These are phyloP conservation scores for Ceratocystis albifundus DNA, from an alignment of 2,329 filamentous ascomycete species.

Conservation along the genomic window DNA sequence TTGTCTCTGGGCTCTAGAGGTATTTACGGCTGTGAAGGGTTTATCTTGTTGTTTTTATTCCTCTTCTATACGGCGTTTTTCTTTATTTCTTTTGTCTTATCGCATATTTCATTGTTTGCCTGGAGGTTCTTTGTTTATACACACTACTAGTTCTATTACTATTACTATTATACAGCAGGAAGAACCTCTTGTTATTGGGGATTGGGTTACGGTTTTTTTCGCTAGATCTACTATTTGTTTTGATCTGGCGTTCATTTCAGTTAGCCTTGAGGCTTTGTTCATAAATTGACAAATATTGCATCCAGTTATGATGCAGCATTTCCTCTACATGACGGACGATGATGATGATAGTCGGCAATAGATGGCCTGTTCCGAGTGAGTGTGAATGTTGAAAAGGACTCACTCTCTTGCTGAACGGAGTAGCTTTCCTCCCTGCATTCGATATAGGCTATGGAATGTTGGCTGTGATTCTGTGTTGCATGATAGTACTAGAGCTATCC, in stretches of 20 bases:
- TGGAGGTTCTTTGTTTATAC: constrained; percentile 6
- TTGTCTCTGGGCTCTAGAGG: background rate
- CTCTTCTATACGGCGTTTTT: constrained; percentile 16
- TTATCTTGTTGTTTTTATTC: constrained; percentile 19
- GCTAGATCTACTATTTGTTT: background rate
- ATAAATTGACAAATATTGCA: constrained; percentile 3
- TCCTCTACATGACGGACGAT: background rate
- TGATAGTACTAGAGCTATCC: no score
- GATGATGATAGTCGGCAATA: background rate
- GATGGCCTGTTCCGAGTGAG: no score
- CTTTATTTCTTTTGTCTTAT: background rate
- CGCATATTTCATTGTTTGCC: constrained; percentile 8
- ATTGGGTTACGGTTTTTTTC: background rate
- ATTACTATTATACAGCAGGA: background rate
- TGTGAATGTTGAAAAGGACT: no score
- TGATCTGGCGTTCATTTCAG: background rate
- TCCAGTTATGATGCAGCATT: constrained; percentile 1
- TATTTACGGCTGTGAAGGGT: background rate
- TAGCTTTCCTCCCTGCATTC: no score
- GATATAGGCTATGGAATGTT: no score
- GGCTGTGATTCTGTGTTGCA: no score
- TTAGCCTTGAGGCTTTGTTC: background rate
- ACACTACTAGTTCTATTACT: no score
- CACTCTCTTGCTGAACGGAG: no score
- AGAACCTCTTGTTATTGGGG: background rate